Evolutionary conservation across 768 basidiomycete genomes (phyloP), one percentile per base, ranked within the genome.

Genomic region (Podaxis sp.): DNA sequence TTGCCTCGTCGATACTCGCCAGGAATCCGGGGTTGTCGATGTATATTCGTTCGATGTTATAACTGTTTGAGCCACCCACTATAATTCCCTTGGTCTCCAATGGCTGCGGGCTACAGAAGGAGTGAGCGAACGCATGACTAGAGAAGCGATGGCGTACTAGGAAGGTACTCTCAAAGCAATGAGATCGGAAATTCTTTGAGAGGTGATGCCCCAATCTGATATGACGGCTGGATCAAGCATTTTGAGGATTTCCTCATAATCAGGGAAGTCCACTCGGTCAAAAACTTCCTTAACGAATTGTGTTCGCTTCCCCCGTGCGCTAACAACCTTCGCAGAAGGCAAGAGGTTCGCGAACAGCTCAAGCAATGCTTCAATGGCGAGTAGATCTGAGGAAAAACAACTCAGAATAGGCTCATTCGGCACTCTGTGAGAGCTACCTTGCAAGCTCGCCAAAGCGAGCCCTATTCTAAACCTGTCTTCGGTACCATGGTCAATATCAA

Each of bases 311-410:
- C 77, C 74, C 20, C 64, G 69, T 2, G 46, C 61, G 30, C 72
- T 37, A 7, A 12, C 71, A 12, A 59, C 70, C 54, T 77, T 73
- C 4, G 75, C 70, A 12, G 82, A 73, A 17, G 87, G 85, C 26
- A 88, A 71, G 13, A 87, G 72, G 44, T 81, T 81, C 37, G 81
- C 86, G 68, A 88, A 81, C 0, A 89, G 66, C 57, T 83, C 80
- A 48, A 88, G 69, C 3, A 87, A 76, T 15, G 81, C 77, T 69
- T 89, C 88, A 48, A 87, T 71, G 13, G 81, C 78, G 17, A 88
- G 73, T 66, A 81, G 87, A 58, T 84, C 88, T 87, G 38, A 1
- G 15, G 13, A 41, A 5, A 69, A 49, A 4, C 22, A 28, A 37
- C 48, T 65, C 7, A 63, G 53, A 11, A 36, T 54, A 20, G 30